Percentiles rank a stretch among this genome's conserved stretches.
These are phyloP conservation scores for Fraxinus dipetala DNA, from an alignment of 305 asterid species.

Conservation along the genomic window DNA sequence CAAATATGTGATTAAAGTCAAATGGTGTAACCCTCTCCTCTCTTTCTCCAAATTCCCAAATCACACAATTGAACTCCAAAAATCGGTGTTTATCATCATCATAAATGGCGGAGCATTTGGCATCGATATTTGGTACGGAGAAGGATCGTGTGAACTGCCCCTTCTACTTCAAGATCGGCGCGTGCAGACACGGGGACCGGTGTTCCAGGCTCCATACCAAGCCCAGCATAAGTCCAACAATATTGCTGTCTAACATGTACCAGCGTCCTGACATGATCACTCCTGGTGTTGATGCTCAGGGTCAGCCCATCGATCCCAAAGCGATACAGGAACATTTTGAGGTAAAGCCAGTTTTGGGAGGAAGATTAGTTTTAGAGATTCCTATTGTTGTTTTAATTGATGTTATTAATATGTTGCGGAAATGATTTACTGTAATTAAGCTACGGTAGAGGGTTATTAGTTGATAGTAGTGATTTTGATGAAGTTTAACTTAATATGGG, in stretches of 20 bases:
- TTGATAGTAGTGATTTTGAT: neutral
- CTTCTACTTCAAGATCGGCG: conserved; percentile 94
- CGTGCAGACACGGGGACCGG: conserved; percentile 95
- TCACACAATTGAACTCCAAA: neutral
- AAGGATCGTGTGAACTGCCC: conserved; percentile 95
- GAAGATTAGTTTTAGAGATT: neutral
- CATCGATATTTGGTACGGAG: conserved; percentile 92
- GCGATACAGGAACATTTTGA: conserved; percentile 87
- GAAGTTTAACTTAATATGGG: neutral
- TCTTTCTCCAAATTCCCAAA: neutral
- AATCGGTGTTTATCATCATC: neutral
- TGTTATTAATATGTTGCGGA: neutral
- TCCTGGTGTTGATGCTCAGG: conserved; percentile 88
- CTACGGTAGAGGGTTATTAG: neutral
- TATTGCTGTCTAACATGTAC: conserved; percentile 85
- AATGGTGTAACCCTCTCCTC: neutral
- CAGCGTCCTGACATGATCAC: conserved; percentile 93
- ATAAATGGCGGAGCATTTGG: conserved; percentile 89
- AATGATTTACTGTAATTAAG: neutral
- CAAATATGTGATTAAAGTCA: no score
- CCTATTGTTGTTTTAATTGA: neutral
- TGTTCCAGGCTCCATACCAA: conserved; percentile 96
- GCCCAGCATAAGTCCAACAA: conserved; percentile 91
- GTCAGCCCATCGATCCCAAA: conserved; percentile 63
- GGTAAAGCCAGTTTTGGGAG: conserved; percentile 35